Conservation (phyloP, 768 basidiomycete species). For the Flagelloscypha sp. region DNA sequence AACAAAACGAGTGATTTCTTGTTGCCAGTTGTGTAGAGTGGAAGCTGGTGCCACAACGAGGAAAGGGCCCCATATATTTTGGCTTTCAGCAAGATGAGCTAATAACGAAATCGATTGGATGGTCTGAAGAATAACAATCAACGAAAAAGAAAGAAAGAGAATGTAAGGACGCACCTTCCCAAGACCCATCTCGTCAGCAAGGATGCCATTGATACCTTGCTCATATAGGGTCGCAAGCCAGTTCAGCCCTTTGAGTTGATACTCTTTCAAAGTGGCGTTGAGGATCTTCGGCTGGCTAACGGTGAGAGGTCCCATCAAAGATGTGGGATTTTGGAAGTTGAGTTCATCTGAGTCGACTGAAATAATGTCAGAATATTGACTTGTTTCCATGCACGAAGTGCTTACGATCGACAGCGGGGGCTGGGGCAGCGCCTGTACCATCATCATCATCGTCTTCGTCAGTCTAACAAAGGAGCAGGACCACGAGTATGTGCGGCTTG, state of each 20-base stretch:
- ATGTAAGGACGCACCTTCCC: slow-evolving; percentile 57
- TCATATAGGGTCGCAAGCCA: slow-evolving; percentile 98
- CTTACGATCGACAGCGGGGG: slow-evolving; percentile 69
- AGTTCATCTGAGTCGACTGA: slow-evolving; percentile 93
- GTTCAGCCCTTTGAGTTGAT: slow-evolving; percentile 95
- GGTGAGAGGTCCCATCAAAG: slow-evolving; percentile 72
- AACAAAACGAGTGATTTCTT: slow-evolving; percentile 93
- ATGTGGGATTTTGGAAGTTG: slow-evolving; percentile 98
- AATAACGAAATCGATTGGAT: slow-evolving; percentile 96
- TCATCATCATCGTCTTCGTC: slow-evolving; percentile 38
- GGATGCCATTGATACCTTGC: slow-evolving; percentile 98
- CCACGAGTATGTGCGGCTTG: too few species aligned
- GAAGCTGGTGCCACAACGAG: slow-evolving; percentile 96
- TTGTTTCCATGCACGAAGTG: slow-evolving; percentile 5
- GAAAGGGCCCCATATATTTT: slow-evolving; percentile 99
- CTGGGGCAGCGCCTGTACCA: slow-evolving; percentile 19
- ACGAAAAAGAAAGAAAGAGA: background rate
- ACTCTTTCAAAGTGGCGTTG: slow-evolving; percentile 95
- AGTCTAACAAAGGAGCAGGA: slow-evolving; percentile 28
- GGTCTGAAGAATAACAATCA: slow-evolving; percentile 41
- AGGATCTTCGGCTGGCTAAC: slow-evolving; percentile 93
- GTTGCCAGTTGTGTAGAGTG: slow-evolving; percentile 98
- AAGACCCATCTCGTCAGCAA: slow-evolving; percentile 98
- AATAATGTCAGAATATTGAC: background rate
- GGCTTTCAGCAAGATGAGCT: slow-evolving; percentile 91